phyloP scores from a whole-genome alignment of 2,329 filamentous ascomycete species.

The Phialocephala subalpina region DNA sequence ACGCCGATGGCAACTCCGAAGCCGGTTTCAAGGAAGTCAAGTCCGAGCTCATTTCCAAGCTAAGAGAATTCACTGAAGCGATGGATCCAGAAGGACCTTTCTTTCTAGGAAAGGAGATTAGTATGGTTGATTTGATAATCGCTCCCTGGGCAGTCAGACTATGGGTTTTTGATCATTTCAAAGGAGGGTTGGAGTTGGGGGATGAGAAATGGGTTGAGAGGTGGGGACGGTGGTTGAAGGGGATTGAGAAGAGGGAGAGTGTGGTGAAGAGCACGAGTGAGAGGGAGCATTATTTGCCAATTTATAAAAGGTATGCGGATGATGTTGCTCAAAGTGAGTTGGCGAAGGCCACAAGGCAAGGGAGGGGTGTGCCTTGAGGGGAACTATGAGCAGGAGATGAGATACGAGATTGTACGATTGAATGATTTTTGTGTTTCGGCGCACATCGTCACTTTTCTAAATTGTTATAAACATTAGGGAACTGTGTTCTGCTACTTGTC shows the following conservation, averaged over 20 bases:
- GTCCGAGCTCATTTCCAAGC: conserved; percentile 61
- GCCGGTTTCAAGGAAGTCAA: conserved; percentile 58
- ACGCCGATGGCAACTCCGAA: conserved; percentile 52
- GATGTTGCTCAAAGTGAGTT: conserved; percentile 69
- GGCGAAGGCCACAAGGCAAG: conserved; percentile 68
- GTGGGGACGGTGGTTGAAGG: conserved; percentile 71
- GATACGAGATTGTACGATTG: background rate
- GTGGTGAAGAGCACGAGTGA: conserved; percentile 74
- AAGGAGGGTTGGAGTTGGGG: conserved; percentile 60
- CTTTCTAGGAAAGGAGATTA: conserved; percentile 71
- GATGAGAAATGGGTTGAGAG: conserved; percentile 65
- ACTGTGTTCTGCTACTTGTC: too few species aligned
- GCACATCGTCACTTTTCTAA: background rate
- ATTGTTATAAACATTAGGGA: too few species aligned
- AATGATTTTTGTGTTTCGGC: background rate
- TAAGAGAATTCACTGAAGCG: conserved; percentile 68
- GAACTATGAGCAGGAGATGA: background rate
- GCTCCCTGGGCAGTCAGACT: conserved; percentile 77
- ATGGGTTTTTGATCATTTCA: conserved; percentile 80
- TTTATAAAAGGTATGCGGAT: conserved; percentile 74
- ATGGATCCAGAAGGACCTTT: conserved; percentile 70
- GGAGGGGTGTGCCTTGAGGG: conserved; percentile 65
- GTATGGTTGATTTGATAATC: conserved; percentile 73
- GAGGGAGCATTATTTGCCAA: conserved; percentile 69
- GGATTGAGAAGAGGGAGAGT: conserved; percentile 66